Conservation (phyloP, 106 monocot species). For the Dendrobium chrysotoxum region DNA sequence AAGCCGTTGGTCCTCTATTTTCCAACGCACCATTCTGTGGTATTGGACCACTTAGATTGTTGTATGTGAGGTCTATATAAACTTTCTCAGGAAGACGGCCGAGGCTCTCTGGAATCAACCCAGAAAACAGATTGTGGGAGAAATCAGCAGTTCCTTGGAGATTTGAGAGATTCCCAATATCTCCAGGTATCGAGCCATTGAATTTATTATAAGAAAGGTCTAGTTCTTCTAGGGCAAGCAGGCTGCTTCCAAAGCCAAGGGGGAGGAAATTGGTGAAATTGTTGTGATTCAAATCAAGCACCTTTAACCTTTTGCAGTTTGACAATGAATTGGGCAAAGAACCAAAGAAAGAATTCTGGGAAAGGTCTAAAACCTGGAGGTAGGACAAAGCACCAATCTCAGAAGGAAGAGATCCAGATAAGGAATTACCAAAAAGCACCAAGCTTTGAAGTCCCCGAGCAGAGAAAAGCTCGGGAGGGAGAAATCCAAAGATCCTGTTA, state of each 20-base stretch:
- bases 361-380: slow-evolving; percentile 15
- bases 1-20: slow-evolving; percentile 80
- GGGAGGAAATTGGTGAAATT: slow-evolving; percentile 37
- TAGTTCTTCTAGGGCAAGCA: slow-evolving; percentile 48
- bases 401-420: slow-evolving; percentile 11
- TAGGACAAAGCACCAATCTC: slow-evolving; percentile 6
- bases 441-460: slow-evolving; percentile 10
- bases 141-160: slow-evolving; percentile 66
- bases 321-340: slow-evolving; percentile 8
- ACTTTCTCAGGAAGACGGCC: slow-evolving; percentile 82
- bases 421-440: slow-evolving; percentile 12
- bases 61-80: slow-evolving; percentile 79
- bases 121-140: slow-evolving; percentile 83
- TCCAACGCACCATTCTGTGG: slow-evolving; percentile 75
- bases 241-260: slow-evolving; percentile 36
- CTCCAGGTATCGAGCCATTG: slow-evolving; percentile 53
- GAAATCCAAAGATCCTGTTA: slow-evolving; percentile 12
- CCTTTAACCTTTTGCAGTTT: not conserved
- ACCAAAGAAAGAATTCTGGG: slow-evolving; percentile 9
- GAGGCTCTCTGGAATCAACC: slow-evolving; percentile 61
- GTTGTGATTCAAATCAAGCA: slow-evolving; percentile 24
- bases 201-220: slow-evolving; percentile 69
- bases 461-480: slow-evolving; percentile 9
- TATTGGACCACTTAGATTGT: slow-evolving; percentile 72
- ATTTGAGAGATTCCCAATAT: slow-evolving; percentile 59